Evolutionary conservation across 106 monocot species (phyloP), one percentile per base, ranked within the genome.

Genomic region (Vanilla planifolia): DNA sequence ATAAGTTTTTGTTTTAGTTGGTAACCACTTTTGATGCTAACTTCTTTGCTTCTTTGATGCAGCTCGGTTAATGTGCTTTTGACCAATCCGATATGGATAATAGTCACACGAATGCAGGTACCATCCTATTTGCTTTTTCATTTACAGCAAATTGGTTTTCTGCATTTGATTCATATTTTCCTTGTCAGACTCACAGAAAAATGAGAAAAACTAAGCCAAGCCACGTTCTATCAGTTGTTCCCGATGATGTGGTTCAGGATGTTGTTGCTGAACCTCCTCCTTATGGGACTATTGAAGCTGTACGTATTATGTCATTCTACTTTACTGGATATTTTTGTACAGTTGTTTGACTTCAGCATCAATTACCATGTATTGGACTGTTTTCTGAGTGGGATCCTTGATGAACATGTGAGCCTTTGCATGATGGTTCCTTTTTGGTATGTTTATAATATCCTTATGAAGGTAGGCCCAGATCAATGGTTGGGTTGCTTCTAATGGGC

Each of bases 81-180:
- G 58, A 98, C 96, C 51, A 98, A 98, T 59, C 96, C 91, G 6
- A 98, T 92, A 25, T 98, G 91, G 96, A 92, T 98, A 6, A 55
- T 92, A 62, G 92, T 98, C 43, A 82, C 91, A 62, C 67, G 96
- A 13, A 88, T 98, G 96, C 96, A 98, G 92, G 96, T 88, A 77
- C 47, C 27, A 43, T 5, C 29, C 26, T 50, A 29, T 46, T 61
- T 52, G 11, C 14, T 27, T 51, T 40, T 3, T 63, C 10, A 33
- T 19, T 19, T 29, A n/a, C 48, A 45, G 47, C 43, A 9, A 21
- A 6, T 34, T 57, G 57, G 35, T 36, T 35, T 57, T 57, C 6
- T 35, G 35, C 35, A 3, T 20, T 35, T 57, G 21, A 22, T 36
- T 33, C 19, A 35, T 57, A 33, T 35, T 19, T 57, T 57, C 37